Percentiles rank a stretch among this genome's conserved stretches.
Evolutionary conservation across 208 protist genomes (phyloP).

Genomic region (Acanthamoeba culbertsoni): DNA sequence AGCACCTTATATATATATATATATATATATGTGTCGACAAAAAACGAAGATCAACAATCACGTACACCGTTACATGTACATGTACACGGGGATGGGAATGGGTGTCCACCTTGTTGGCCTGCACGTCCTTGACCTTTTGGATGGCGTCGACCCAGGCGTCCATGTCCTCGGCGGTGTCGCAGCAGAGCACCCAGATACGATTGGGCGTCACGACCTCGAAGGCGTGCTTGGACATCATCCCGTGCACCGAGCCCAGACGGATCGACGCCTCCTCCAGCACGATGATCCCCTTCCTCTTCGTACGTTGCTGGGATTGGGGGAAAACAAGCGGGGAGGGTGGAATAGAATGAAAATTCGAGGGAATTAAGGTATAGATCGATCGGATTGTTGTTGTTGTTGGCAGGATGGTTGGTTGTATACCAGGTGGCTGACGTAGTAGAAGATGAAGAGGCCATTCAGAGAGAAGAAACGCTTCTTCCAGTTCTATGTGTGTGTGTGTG

Average conservation of each 20-base stretch:
- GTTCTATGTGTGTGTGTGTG: not conserved
- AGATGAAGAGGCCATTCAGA: conserved; percentile 31
- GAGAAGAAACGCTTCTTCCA: conserved; percentile 46
- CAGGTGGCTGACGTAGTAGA: conserved; percentile 23
- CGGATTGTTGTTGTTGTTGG: no score
- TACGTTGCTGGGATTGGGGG: not conserved
- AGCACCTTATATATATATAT: not conserved
- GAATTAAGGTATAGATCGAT: no score
- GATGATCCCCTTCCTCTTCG: conserved; percentile 23
- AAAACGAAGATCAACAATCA: not conserved
- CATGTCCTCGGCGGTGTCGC: conserved; percentile 20
- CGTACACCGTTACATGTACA: no score
- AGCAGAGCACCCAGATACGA: conserved; percentile 8
- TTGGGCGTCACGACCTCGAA: conserved; percentile 44
- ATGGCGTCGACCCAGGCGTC: conserved; percentile 22
- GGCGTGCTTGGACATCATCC: not conserved
- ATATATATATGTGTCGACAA: no score
- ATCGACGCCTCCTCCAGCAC: conserved; percentile 43
- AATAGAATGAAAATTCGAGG: no score
- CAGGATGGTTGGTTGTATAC: no score
- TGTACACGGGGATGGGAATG: not conserved
- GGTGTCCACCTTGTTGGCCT: conserved; percentile 3
- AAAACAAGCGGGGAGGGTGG: no score
- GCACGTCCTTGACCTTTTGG: conserved; percentile 24
- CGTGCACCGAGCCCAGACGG: not conserved